Evolutionary conservation across 108 stramenopile species (phyloP).

Genomic region (Skeletonema menzelii): DNA sequence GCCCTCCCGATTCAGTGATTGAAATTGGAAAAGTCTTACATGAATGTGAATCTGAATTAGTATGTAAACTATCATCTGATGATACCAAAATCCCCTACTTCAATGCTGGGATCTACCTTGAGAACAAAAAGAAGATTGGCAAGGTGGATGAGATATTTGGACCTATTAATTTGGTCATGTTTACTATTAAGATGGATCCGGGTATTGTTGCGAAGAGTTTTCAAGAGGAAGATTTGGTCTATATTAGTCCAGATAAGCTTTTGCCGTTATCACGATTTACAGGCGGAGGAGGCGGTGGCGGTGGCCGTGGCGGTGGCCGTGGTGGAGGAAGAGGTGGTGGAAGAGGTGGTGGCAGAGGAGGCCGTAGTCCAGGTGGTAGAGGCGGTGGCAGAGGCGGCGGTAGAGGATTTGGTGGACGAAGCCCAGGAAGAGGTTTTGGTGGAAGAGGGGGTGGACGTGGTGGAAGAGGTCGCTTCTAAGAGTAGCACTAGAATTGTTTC

Average conservation of each 20-base stretch:
- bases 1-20: constrained; percentile 82
- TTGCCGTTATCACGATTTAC: constrained; percentile 93
- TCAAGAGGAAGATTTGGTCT: constrained; percentile 88
- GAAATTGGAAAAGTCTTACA: constrained; percentile 78
- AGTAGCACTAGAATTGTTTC: background rate
- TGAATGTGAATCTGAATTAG: constrained; percentile 86
- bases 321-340: constrained; percentile 60
- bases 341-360: constrained; percentile 53
- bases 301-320: constrained; percentile 66
- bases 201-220: constrained; percentile 91
- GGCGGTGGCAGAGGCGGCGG: constrained; percentile 46
- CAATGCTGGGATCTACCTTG: constrained; percentile 97
- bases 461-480: constrained; percentile 1
- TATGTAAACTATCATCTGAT: constrained; percentile 70
- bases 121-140: constrained; percentile 97
- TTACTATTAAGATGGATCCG: constrained; percentile 96
- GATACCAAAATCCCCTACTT: constrained; percentile 95
- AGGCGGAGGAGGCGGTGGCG: constrained; percentile 71
- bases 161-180: constrained; percentile 90
- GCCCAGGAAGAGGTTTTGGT: constrained; percentile 24
- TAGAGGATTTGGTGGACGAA: constrained; percentile 33
- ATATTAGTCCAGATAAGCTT: constrained; percentile 92
- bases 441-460: constrained; percentile 2
- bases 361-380: constrained; percentile 29
- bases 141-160: constrained; percentile 99